Conservation (phyloP, 441 rosid genomes). For the Mallotus repandus region DNA sequence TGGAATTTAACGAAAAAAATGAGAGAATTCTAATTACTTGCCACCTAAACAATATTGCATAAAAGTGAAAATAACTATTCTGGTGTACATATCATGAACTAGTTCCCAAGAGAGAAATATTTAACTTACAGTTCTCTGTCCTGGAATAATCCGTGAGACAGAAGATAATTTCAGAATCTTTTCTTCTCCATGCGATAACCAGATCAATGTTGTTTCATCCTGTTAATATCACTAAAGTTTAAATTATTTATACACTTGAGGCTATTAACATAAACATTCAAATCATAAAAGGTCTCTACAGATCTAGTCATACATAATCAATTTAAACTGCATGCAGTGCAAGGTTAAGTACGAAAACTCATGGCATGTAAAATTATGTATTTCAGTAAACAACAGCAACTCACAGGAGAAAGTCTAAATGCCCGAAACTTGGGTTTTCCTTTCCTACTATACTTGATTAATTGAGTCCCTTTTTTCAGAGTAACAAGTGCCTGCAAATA, state of each 20-base stretch:
- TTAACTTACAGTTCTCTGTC: conserved; percentile 91
- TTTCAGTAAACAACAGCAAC: conserved; percentile 19
- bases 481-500: conserved; percentile 65
- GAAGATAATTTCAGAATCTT: conserved; percentile 51
- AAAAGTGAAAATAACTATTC: too few species aligned
- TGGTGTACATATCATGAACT: conserved; percentile 6
- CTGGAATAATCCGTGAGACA: conserved; percentile 63
- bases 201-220: conserved; percentile 78
- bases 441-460: conserved; percentile 87
- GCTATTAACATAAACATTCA: conserved; percentile 8
- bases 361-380: neutral
- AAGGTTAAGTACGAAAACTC: too few species aligned
- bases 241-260: conserved; percentile 35
- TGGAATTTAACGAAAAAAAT: too few species aligned
- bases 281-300: neutral
- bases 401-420: conserved; percentile 85
- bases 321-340: neutral
- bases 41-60: too few species aligned
- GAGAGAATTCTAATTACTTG: too few species aligned
- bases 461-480: conserved; percentile 81
- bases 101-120: conserved; percentile 8
- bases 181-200: conserved; percentile 78
- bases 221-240: conserved; percentile 48
- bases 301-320: neutral
- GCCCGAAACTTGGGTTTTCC: conserved; percentile 93